Evolutionary conservation across 2,329 filamentous ascomycete species (phyloP).

Genomic region (Aspergillus texensis): DNA sequence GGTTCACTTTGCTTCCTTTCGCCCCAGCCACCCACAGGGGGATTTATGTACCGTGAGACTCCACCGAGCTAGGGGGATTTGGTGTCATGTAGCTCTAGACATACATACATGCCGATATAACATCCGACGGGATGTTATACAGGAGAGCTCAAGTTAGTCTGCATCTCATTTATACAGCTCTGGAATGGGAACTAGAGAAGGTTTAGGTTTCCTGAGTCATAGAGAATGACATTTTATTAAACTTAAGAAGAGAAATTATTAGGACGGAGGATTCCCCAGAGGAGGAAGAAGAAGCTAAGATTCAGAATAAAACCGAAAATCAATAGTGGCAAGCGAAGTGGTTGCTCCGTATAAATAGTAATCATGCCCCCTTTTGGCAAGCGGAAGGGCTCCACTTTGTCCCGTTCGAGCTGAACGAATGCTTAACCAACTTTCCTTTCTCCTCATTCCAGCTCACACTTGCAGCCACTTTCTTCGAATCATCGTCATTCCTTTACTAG

Average conservation of each 20-base stretch:
- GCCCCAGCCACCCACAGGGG: background rate
- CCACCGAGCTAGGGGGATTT: background rate
- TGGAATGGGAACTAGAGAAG: background rate
- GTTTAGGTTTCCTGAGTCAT: background rate
- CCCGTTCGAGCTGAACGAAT: background rate
- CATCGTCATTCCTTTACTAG: background rate
- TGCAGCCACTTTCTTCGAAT: constrained; percentile 1
- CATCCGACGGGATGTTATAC: background rate
- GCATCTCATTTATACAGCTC: background rate
- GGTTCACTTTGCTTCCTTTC: background rate
- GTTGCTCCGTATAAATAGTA: background rate
- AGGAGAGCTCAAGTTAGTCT: background rate
- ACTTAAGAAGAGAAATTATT: background rate
- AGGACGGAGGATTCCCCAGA: background rate
- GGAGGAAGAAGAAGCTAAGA: background rate
- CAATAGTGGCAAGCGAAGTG: background rate
- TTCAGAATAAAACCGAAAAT: constrained; percentile 3
- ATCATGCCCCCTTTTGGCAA: background rate
- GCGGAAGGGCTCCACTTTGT: background rate
- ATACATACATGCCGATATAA: background rate
- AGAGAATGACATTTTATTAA: background rate
- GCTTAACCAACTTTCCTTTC: background rate
- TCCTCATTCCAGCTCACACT: constrained; percentile 3
- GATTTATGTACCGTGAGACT: background rate
- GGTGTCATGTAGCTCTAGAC: background rate